Percentiles rank a stretch among this genome's conserved stretches.
These are phyloP conservation scores for Wickerhamomyces strasburgensis DNA, from an alignment of 805 yeast genomes.

Conservation along the genomic window DNA sequence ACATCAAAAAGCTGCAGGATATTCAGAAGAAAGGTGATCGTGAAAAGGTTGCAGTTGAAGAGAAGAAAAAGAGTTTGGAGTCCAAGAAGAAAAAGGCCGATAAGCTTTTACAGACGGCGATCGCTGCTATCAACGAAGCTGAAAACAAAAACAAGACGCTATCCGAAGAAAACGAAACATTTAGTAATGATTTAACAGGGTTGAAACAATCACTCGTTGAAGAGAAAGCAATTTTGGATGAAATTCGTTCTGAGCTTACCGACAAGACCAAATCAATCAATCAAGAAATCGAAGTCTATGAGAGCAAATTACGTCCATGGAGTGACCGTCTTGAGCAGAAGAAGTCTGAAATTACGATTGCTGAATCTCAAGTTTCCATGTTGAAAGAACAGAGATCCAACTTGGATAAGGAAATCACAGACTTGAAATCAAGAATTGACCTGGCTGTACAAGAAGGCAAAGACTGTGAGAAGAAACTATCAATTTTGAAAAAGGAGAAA, in stretches of 20 bases:
- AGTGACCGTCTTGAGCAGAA: slow-evolving; percentile 58
- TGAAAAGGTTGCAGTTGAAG: slow-evolving; percentile 66
- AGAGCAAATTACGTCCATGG: slow-evolving; percentile 79
- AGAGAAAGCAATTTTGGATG: slow-evolving; percentile 57
- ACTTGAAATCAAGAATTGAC: slow-evolving; percentile 39
- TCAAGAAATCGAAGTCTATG: slow-evolving; percentile 56
- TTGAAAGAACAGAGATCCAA: slow-evolving; percentile 42
- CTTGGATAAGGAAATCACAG: slow-evolving; percentile 39
- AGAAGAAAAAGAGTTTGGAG: slow-evolving; percentile 62
- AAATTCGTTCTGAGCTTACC: slow-evolving; percentile 60
- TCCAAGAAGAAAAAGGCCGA: slow-evolving; percentile 54
- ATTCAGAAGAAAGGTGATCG: slow-evolving; percentile 44
- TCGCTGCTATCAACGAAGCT: slow-evolving; percentile 39
- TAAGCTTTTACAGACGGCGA: slow-evolving; percentile 47
- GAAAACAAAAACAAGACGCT: slow-evolving; percentile 42
- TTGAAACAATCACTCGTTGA: slow-evolving; percentile 40
- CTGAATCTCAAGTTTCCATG: slow-evolving; percentile 60
- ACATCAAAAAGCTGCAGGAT: slow-evolving; percentile 30
- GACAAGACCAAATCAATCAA: slow-evolving; percentile 70
- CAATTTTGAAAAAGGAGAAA: slow-evolving; percentile 43
- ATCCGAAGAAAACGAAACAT: slow-evolving; percentile 39
- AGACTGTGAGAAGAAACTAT: slow-evolving; percentile 42
- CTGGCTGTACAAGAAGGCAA: slow-evolving; percentile 44
- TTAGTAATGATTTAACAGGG: slow-evolving; percentile 38
- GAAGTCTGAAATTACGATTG: slow-evolving; percentile 59